Evolutionary conservation across 352 stramenopile genomes (phyloP).

Genomic region (Phytopythium vexans): DNA sequence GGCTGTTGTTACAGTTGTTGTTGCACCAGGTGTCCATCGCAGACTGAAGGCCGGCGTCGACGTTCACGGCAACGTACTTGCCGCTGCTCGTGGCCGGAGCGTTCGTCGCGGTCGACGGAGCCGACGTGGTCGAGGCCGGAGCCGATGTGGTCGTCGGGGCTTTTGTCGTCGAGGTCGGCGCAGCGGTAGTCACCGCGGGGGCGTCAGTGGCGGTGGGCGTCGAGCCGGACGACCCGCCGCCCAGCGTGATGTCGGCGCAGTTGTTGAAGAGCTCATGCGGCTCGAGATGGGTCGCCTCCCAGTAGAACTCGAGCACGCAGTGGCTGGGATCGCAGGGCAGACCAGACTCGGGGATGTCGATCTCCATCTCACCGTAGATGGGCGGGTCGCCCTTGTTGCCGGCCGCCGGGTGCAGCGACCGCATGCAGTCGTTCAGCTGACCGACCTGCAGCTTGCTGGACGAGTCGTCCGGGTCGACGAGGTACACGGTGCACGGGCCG

Average conservation of each 20-base stretch:
- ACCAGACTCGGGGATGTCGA: constrained; percentile 21
- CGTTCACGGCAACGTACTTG: constrained; percentile 15
- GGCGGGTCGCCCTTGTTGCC: constrained; percentile 24
- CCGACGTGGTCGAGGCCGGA: constrained; percentile 4
- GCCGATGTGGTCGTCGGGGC: constrained; percentile 4
- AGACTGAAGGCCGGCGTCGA: constrained; percentile 13
- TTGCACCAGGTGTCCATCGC: constrained; percentile 28
- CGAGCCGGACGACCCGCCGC: constrained; percentile 2
- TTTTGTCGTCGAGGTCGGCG: not conserved
- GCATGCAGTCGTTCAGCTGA: constrained; percentile 37
- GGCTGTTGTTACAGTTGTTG: constrained; percentile 23
- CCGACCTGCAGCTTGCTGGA: constrained; percentile 30
- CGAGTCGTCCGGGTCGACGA: constrained; percentile 25
- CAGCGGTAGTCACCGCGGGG: not conserved
- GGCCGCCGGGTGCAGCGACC: constrained; percentile 24
- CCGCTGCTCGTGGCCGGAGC: not conserved
- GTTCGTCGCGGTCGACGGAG: not conserved
- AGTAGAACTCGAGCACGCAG: constrained; percentile 33
- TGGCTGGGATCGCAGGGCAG: constrained; percentile 22
- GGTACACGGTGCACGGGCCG: constrained; percentile 29
- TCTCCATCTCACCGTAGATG: constrained; percentile 29
- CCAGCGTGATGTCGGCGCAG: constrained; percentile 30
- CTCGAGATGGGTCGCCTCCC: constrained; percentile 22
- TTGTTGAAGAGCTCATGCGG: constrained; percentile 37
- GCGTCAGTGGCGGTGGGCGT: constrained; percentile 1